Evolutionary conservation across 1,139 yeast genomes (phyloP), one percentile per base, ranked within the genome.

Genomic region (Debaryomyces subglobosus): DNA sequence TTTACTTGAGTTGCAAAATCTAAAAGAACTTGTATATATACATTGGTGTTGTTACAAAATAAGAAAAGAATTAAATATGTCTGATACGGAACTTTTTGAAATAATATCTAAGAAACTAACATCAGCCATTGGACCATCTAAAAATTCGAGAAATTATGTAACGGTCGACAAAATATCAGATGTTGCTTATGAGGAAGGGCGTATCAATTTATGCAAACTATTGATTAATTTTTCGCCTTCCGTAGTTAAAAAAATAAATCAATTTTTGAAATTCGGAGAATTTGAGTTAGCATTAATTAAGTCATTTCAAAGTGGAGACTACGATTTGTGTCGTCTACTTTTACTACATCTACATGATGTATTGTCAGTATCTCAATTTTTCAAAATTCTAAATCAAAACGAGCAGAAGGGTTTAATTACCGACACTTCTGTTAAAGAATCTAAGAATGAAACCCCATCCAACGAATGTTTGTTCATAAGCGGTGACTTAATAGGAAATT

Each of bases 11-110:
- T 60, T 84, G 13, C 57, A 61, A 5, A 60, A 68, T 27, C 82
- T 88, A 5, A 71, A 72, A 37, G 85, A 82, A 50, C 61, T 69
- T 21, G 79, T 92, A 0, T 88, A 85, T 58, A 76, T 84, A 1
- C 81, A 86, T 55, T 94, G 98, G 98, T 94, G 97, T 15, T 82
- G 87, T 51, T 72, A 79, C 35, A 88, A 89, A 59, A 82, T 90
- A 23, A 79, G 78, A 48, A 67, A 73, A 38, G 82, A 85, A 15
- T 59, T 74, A 4, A 81, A 79, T 38, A 59, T 77, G 52, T 72
- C 78, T 2, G 97, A 94, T 59, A 70, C 72, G 4, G 81, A 81
- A 34, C 67, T 92, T 9, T 80, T 83, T 48, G 64, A 72, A 27
- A 59, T 71, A 0, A 72, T 94, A 4, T 64, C 78, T 1, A 67